A percentile compares a stretch with the other conserved stretches of the same genome.
Conservation (phyloP, 2,329 filamentous ascomycete species). For the Scedosporium apiospermum region DNA sequence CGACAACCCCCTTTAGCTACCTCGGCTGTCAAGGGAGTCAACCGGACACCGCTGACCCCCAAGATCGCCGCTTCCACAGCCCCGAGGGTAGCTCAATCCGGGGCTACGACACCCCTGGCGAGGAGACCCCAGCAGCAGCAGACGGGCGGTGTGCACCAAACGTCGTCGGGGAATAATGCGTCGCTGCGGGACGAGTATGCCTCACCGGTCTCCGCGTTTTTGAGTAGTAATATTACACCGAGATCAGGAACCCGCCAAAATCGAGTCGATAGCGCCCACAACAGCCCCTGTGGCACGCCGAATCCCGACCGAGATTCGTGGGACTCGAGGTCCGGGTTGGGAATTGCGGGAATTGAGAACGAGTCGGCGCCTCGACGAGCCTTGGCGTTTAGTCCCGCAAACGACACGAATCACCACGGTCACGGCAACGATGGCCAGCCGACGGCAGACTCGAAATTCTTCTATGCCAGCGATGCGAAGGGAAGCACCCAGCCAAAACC, state of each 20-base stretch:
- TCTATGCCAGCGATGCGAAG: slow-evolving; percentile 77
- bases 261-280: slow-evolving; percentile 58
- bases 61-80: slow-evolving; percentile 36
- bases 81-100: slow-evolving; percentile 24
- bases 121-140: slow-evolving; percentile 18
- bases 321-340: neutral
- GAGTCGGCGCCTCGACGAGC: slow-evolving; percentile 11
- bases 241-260: slow-evolving; percentile 65
- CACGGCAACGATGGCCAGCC: slow-evolving; percentile 11
- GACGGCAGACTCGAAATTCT: slow-evolving; percentile 62
- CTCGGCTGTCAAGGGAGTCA: slow-evolving; percentile 44
- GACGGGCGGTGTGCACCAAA: neutral
- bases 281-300: slow-evolving; percentile 56
- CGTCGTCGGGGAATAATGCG: neutral
- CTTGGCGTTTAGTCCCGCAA: slow-evolving; percentile 31
- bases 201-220: slow-evolving; percentile 43
- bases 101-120: slow-evolving; percentile 27
- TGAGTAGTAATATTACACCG: slow-evolving; percentile 66
- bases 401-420: slow-evolving; percentile 19
- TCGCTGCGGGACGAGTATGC: slow-evolving; percentile 36
- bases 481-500: slow-evolving; percentile 23
- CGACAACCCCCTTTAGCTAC: slow-evolving; percentile 62
- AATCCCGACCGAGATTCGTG: slow-evolving; percentile 26
- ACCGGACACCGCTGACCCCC: slow-evolving; percentile 40
- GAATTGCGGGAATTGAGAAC: neutral